phyloP scores from a whole-genome alignment of 2,329 filamentous ascomycete species.

The Cladobotryum mycophilum region DNA sequence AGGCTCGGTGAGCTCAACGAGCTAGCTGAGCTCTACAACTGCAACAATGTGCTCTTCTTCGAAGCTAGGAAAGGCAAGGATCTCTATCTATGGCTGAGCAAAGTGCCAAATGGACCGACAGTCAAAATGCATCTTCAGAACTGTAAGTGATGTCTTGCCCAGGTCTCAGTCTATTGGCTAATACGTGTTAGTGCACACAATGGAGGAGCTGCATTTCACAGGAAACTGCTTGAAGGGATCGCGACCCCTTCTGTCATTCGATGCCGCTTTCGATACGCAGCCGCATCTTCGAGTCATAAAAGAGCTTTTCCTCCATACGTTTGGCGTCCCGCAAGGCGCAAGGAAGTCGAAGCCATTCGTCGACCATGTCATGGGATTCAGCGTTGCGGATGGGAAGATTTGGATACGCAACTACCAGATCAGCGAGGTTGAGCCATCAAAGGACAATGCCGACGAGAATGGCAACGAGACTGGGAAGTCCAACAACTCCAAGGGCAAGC shows the following conservation, averaged over 20 bases:
- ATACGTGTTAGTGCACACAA: conserved; percentile 68
- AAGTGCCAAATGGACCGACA: conserved; percentile 66
- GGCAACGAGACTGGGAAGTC: conserved; percentile 38
- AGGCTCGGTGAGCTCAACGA: conserved; percentile 80
- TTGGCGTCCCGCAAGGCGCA: conserved; percentile 84
- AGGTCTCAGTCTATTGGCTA: conserved; percentile 13
- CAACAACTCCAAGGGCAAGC: conserved; percentile 31
- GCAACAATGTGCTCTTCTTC: conserved; percentile 92
- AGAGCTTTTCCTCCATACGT: conserved; percentile 83
- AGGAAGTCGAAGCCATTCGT: conserved; percentile 92
- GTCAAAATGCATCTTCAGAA: conserved; percentile 72
- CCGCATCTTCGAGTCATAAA: conserved; percentile 79
- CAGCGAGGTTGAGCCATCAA: conserved; percentile 66
- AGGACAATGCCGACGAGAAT: conserved; percentile 34
- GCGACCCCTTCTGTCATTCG: conserved; percentile 85
- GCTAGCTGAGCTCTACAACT: conserved; percentile 71
- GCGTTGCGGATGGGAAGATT: conserved; percentile 84
- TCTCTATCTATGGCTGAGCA: conserved; percentile 88
- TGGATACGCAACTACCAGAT: conserved; percentile 97
- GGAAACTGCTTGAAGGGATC: conserved; percentile 96
- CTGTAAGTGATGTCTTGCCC: conserved; percentile 36
- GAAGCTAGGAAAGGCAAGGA: conserved; percentile 93
- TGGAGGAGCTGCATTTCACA: conserved; percentile 94
- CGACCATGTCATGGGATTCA: conserved; percentile 92
- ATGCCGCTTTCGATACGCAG: conserved; percentile 74